Conservation (phyloP, 371 early-diverging fungal genomes). For the Sporodiniella umbellata region DNA sequence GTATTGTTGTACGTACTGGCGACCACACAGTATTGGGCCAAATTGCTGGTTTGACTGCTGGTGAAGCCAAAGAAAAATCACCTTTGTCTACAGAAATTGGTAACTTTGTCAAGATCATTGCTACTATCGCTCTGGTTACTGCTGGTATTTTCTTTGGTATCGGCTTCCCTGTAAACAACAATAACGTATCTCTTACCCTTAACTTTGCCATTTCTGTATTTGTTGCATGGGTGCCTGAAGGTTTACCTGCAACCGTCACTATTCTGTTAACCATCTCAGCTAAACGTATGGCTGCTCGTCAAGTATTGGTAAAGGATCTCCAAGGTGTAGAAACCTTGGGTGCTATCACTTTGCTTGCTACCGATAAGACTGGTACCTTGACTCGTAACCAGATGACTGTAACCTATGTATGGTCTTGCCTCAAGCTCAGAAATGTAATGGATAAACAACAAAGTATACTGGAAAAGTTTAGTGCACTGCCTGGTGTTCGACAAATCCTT, state of each 20-base stretch:
- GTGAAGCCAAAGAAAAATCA: slow-evolving; percentile 65
- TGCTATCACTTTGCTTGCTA: slow-evolving; percentile 90
- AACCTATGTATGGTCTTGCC: slow-evolving; percentile 81
- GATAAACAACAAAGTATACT: slow-evolving; percentile 10
- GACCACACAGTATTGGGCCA: slow-evolving; percentile 92
- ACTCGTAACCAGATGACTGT: slow-evolving; percentile 96
- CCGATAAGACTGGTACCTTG: slow-evolving; percentile 97
- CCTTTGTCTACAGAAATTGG: slow-evolving; percentile 77
- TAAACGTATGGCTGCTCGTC: slow-evolving; percentile 84
- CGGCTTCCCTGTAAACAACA: slow-evolving; percentile 55
- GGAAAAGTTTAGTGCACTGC: slow-evolving; percentile 13
- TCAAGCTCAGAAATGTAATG: slow-evolving; percentile 59
- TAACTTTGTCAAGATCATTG: slow-evolving; percentile 83
- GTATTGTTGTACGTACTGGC: slow-evolving; percentile 90
- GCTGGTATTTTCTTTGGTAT: slow-evolving; percentile 84
- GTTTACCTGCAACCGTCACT: slow-evolving; percentile 94
- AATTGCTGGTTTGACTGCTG: slow-evolving; percentile 85
- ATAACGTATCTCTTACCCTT: slow-evolving; percentile 62
- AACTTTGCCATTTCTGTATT: slow-evolving; percentile 91
- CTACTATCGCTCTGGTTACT: slow-evolving; percentile 70
- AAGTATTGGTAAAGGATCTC: slow-evolving; percentile 94
- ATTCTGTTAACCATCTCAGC: slow-evolving; percentile 97
- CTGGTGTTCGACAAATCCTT: slow-evolving; percentile 71
- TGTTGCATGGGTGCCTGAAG: slow-evolving; percentile 89
- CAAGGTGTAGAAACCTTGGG: slow-evolving; percentile 95